phyloP scores from a whole-genome alignment of 2,329 filamentous ascomycete genomes.

The Zopfia rhizophila region DNA sequence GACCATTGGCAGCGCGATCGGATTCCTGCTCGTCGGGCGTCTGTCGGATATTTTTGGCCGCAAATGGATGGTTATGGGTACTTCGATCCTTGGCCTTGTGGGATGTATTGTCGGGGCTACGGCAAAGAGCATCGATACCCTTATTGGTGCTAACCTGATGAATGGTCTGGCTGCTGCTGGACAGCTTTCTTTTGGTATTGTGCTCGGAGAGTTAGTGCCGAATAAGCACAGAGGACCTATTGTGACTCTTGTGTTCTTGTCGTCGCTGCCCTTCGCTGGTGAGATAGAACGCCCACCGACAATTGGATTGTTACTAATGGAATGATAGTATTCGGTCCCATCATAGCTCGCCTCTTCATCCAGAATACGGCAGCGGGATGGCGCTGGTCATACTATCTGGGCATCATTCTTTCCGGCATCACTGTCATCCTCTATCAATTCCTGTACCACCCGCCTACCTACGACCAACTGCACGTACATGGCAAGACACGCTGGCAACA shows the following conservation, averaged over 20 bases:
- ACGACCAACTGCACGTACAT: slow-evolving; percentile 50
- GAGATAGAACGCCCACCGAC: slow-evolving; percentile 7
- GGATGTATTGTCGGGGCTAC: slow-evolving; percentile 42
- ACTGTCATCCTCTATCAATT: slow-evolving; percentile 56
- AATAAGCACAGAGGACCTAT: slow-evolving; percentile 43
- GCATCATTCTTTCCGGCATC: slow-evolving; percentile 56
- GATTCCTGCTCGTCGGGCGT: slow-evolving; percentile 35
- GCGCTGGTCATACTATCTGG: slow-evolving; percentile 62
- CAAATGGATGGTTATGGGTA: slow-evolving; percentile 36
- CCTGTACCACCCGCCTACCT: slow-evolving; percentile 60
- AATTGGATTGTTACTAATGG: too few relatives aligned
- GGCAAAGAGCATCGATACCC: slow-evolving; percentile 40
- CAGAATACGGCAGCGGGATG: slow-evolving; percentile 48
- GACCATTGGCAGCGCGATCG: slow-evolving; percentile 34
- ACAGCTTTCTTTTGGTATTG: slow-evolving; percentile 39
- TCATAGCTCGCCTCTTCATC: slow-evolving; percentile 58
- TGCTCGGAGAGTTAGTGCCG: slow-evolving; percentile 49
- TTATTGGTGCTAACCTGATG: slow-evolving; percentile 42
- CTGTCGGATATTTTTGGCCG: slow-evolving; percentile 39
- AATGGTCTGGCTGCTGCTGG: slow-evolving; percentile 41
- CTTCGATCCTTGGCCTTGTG: slow-evolving; percentile 28
- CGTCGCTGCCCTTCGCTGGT: slow-evolving; percentile 42
- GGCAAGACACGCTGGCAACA: slow-evolving; percentile 37
- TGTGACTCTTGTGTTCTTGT: slow-evolving; percentile 33
- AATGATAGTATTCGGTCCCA: slow-evolving; percentile 54